A percentile compares a stretch with the other conserved stretches of the same genome.
phyloP scores from a whole-genome alignment of 257 asterid genomes.

The Solanum ossicruentum region DNA sequence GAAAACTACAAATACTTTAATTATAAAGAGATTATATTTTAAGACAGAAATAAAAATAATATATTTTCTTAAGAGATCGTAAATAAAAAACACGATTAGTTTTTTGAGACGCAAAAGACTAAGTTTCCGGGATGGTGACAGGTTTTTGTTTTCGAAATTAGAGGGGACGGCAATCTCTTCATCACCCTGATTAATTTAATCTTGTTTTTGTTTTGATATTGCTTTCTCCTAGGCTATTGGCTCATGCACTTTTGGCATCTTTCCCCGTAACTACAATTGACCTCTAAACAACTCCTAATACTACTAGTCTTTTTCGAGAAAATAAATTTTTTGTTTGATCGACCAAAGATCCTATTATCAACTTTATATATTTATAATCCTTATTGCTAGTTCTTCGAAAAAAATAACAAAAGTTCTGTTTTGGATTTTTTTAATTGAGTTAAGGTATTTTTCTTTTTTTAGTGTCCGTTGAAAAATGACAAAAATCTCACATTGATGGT shows the following conservation, averaged over 20 bases:
- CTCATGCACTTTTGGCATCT: neutral
- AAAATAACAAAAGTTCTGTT: neutral
- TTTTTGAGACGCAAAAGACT: neutral
- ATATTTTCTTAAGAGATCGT: too few relatives aligned
- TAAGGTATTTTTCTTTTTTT: neutral
- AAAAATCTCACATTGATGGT: too few relatives aligned
- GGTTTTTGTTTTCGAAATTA: slow-evolving; percentile 20
- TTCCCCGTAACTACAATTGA: neutral
- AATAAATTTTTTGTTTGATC: neutral
- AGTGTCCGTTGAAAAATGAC: too few relatives aligned
- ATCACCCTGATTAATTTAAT: neutral
- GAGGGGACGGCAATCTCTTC: slow-evolving; percentile 48
- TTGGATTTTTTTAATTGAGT: neutral
- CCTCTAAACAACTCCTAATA: neutral
- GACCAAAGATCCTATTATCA: neutral
- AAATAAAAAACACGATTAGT: neutral
- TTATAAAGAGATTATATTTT: too few relatives aligned
- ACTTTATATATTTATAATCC: neutral
- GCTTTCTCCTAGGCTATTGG: neutral
- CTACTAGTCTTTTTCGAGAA: neutral
- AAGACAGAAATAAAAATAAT: too few relatives aligned
- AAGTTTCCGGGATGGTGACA: slow-evolving; percentile 6
- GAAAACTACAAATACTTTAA: too few relatives aligned
- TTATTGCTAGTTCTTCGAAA: neutral
- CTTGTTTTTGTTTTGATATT: neutral